A percentile compares a stretch with the other conserved stretches of the same genome.
Conservation (phyloP, 2,329 filamentous ascomycete genomes). For the Aureobasidium sp. region DNA sequence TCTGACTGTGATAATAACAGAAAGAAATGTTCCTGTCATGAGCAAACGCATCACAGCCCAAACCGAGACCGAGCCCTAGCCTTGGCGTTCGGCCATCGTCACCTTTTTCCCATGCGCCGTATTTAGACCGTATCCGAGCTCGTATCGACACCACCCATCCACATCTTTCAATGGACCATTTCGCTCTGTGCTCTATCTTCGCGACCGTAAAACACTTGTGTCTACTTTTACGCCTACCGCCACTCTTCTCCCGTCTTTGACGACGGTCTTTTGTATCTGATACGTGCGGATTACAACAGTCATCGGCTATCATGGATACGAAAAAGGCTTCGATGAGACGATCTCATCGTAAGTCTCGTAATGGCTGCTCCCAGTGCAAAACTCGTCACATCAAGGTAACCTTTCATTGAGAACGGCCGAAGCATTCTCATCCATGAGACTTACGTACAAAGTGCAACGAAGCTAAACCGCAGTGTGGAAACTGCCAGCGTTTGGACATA, state of each 20-base stretch:
- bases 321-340: constrained; percentile 18
- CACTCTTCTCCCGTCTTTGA: not conserved
- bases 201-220: not conserved
- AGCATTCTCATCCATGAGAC: not conserved
- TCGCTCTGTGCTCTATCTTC: not conserved
- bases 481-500: constrained; percentile 6
- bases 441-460: constrained; percentile 7
- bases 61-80: not conserved
- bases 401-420: not conserved
- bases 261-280: not conserved
- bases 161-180: not conserved
- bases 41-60: not conserved
- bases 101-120: not conserved
- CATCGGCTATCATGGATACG: not conserved
- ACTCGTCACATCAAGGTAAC: constrained; percentile 33
- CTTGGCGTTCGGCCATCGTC: not conserved
- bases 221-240: no score
- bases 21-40: not conserved
- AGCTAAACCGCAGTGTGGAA: constrained; percentile 6
- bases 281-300: not conserved
- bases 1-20: not conserved
- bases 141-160: not conserved
- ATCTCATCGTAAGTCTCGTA: constrained; percentile 33
- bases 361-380: constrained; percentile 34
- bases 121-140: not conserved